Conservation (phyloP, 148 eudicot species). For the Heliamphora exappendiculata region DNA sequence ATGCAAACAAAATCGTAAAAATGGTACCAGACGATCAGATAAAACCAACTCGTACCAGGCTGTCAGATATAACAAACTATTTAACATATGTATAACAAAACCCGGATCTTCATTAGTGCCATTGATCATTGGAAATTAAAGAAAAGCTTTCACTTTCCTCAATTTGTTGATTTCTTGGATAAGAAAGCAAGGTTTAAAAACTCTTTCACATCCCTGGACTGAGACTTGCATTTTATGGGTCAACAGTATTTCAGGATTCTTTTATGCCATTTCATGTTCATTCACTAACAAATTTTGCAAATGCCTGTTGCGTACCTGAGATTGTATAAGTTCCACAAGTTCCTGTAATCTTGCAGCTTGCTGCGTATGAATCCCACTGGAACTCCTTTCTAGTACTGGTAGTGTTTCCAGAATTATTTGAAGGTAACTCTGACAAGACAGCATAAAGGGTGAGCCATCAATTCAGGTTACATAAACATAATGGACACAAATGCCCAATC, state of each 20-base stretch:
- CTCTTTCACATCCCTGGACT: not conserved
- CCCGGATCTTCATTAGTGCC: not conserved
- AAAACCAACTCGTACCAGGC: too few relatives aligned
- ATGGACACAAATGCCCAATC: not conserved
- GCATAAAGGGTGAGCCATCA: conserved; percentile 13
- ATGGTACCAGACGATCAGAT: too few relatives aligned
- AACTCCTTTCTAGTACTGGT: conserved; percentile 59
- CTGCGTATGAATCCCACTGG: conserved; percentile 75
- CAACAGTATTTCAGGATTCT: not conserved
- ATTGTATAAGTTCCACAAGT: conserved; percentile 75
- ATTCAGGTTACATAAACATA: not conserved
- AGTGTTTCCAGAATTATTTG: conserved; percentile 73
- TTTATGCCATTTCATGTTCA: not conserved
- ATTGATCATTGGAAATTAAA: not conserved
- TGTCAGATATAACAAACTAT: not conserved
- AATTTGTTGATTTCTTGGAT: not conserved
- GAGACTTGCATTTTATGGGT: not conserved
- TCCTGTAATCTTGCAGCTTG: conserved; percentile 89
- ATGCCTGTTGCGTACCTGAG: conserved; percentile 49
- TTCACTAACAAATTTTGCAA: not conserved
- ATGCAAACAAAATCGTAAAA: not conserved
- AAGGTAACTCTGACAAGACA: conserved; percentile 61
- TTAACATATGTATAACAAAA: not conserved
- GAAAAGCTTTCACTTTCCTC: not conserved
- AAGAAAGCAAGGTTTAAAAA: not conserved